Evolutionary conservation across 2,329 filamentous ascomycete genomes (phyloP).

Genomic region (Tothia fuscella): DNA sequence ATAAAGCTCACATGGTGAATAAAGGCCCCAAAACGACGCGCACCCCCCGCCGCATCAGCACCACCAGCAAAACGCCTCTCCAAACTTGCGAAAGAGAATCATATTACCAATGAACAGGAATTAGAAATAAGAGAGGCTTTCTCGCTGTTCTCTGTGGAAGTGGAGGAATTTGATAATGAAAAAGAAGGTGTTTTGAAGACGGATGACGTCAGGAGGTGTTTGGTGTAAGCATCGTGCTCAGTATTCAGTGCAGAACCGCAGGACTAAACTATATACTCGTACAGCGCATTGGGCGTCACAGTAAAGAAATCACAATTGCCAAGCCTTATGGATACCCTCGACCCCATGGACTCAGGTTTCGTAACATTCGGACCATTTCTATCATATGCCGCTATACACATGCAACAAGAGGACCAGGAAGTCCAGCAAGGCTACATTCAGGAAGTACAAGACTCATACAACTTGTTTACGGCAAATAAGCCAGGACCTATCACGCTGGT

Average conservation of each 20-base stretch:
- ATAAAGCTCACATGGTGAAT: neutral
- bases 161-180: constrained; percentile 3
- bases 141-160: constrained; percentile 48
- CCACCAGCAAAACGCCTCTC: constrained; percentile 43
- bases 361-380: constrained; percentile 73
- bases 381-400: constrained; percentile 74
- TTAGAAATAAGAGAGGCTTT: constrained; percentile 86
- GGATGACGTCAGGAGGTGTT: constrained; percentile 34
- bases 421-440: constrained; percentile 28
- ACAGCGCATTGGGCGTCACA: constrained; percentile 68
- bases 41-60: neutral
- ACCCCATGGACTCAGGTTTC: constrained; percentile 69
- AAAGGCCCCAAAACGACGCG: constrained; percentile 6
- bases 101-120: constrained; percentile 73
- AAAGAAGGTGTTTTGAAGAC: constrained; percentile 27
- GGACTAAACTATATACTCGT: neutral
- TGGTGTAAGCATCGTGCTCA: constrained; percentile 32
- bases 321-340: constrained; percentile 69
- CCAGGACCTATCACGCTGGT: constrained; percentile 62
- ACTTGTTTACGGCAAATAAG: constrained; percentile 56
- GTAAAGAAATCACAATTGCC: constrained; percentile 54
- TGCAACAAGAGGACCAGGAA: constrained; percentile 29
- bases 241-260: neutral
- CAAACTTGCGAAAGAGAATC: constrained; percentile 85
- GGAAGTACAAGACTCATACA: constrained; percentile 64